phyloP scores from a whole-genome alignment of 495 filamentous ascomycete genomes.

The Aspergillus carlsbadensis region DNA sequence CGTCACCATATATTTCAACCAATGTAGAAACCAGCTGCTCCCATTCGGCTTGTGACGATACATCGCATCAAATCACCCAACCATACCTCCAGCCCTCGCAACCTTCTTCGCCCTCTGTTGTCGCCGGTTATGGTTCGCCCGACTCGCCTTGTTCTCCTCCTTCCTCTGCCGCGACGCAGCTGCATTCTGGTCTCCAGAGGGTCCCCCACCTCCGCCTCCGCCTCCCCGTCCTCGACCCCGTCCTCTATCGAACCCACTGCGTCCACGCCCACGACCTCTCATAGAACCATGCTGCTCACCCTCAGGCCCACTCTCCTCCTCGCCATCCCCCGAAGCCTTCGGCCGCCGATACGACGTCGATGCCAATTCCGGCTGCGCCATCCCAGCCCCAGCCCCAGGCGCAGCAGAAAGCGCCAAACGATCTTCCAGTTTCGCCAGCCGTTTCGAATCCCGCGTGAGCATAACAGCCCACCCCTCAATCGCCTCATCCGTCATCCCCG shows the following conservation, averaged over 20 bases:
- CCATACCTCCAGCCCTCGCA: slow-evolving; percentile 54
- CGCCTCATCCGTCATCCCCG: slow-evolving; percentile 87
- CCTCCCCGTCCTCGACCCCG: slow-evolving; percentile 45
- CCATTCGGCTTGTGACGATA: not conserved
- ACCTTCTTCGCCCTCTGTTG: slow-evolving; percentile 79
- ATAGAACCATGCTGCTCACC: slow-evolving; percentile 21
- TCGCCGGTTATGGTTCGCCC: slow-evolving; percentile 77
- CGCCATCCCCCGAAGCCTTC: slow-evolving; percentile 34
- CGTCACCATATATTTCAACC: not conserved
- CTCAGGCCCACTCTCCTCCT: slow-evolving; percentile 31
- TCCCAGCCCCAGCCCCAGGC: slow-evolving; percentile 32
- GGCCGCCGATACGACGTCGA: slow-evolving; percentile 57
- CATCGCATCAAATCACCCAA: slow-evolving; percentile 11
- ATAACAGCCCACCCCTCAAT: slow-evolving; percentile 95
- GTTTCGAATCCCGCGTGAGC: slow-evolving; percentile 67
- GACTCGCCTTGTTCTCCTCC: slow-evolving; percentile 72
- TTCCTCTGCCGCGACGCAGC: slow-evolving; percentile 66
- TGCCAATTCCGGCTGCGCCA: slow-evolving; percentile 57
- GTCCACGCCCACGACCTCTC: slow-evolving; percentile 32
- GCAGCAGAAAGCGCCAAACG: slow-evolving; percentile 59
- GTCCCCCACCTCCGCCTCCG: slow-evolving; percentile 57
- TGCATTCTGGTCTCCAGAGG: slow-evolving; percentile 57
- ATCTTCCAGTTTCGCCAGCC: slow-evolving; percentile 62
- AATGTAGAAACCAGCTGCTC: no score
- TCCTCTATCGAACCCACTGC: slow-evolving; percentile 48